These are phyloP conservation scores for Trichosporon sp. DNA, from an alignment of 1,284 basidiomycete genomes.

Conservation along the genomic window DNA sequence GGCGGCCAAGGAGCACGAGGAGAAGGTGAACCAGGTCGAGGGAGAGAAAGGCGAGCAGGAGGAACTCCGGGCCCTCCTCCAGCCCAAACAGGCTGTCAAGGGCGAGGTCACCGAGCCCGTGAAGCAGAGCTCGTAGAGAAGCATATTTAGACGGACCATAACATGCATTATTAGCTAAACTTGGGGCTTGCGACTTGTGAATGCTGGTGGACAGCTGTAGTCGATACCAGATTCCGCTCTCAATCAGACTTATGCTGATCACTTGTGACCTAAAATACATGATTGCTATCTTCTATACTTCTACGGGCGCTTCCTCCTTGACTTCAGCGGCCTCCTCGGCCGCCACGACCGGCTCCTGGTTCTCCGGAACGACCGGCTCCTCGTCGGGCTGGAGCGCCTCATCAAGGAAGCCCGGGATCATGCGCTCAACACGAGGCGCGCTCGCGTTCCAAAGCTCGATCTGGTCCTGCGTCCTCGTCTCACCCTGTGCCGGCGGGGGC, in stretches of 20 bases:
- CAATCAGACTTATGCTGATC: too few relatives aligned
- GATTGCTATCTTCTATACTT: slow-evolving; percentile 8
- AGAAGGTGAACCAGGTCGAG: background rate
- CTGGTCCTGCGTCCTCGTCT: slow-evolving; percentile 68
- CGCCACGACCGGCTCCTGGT: background rate
- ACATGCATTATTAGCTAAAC: background rate
- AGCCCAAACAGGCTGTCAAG: background rate
- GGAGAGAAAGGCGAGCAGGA: background rate
- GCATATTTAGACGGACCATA: background rate
- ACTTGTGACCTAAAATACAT: background rate
- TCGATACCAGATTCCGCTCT: too few relatives aligned
- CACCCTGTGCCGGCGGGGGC: slow-evolving; percentile 63
- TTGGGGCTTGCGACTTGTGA: too few relatives aligned
- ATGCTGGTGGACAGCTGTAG: too few relatives aligned
- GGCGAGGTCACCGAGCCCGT: background rate
- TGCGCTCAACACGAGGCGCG: slow-evolving; percentile 78
- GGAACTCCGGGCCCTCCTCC: background rate
- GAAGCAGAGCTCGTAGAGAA: background rate
- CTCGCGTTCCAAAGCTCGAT: slow-evolving; percentile 79
- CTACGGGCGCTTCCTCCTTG: background rate
- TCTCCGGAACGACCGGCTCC: slow-evolving; percentile 9
- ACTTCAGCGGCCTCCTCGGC: background rate
- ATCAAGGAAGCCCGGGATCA: slow-evolving; percentile 82
- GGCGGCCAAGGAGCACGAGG: background rate
- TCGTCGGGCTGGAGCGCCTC: slow-evolving; percentile 53